Percentiles rank a stretch among this genome's conserved stretches.
Conservation (phyloP, 176 grass and related monocot genomes). For the Paspalum notatum region DNA sequence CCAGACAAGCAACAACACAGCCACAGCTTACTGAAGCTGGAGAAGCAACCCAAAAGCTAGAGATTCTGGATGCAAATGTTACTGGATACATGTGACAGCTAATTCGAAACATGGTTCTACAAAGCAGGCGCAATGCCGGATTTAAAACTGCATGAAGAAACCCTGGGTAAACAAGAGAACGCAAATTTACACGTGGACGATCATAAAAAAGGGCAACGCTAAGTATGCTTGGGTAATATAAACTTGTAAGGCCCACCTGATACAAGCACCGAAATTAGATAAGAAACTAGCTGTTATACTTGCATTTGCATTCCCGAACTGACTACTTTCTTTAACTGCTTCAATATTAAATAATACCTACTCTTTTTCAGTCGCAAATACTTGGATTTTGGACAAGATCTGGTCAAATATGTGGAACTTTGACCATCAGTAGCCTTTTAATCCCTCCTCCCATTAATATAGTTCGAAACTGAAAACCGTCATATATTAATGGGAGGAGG, state of each 20-base stretch:
- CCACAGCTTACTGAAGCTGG: neutral
- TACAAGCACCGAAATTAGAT: neutral
- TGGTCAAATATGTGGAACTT: neutral
- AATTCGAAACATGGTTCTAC: neutral
- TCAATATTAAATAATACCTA: neutral
- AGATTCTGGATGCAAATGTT: neutral
- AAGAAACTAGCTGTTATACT: neutral
- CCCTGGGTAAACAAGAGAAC: neutral
- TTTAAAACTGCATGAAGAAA: neutral
- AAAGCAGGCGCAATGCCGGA: neutral
- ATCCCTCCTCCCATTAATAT: too few relatives aligned
- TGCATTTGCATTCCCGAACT: neutral
- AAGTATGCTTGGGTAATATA: neutral
- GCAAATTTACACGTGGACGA: neutral
- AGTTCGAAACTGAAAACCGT: too few relatives aligned
- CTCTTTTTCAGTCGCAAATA: neutral
- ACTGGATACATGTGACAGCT: neutral
- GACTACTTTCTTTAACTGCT: conserved; percentile 1
- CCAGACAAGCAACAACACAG: neutral
- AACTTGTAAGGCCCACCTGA: neutral
- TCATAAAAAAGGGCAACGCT: neutral
- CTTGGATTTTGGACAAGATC: neutral
- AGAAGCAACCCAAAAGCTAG: neutral
- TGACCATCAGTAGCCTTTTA: neutral
- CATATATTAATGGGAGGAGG: too few relatives aligned